Base-by-base conservation (phyloP, 2,329 filamentous ascomycete genomes). In the Epichloe typhina region DNA sequence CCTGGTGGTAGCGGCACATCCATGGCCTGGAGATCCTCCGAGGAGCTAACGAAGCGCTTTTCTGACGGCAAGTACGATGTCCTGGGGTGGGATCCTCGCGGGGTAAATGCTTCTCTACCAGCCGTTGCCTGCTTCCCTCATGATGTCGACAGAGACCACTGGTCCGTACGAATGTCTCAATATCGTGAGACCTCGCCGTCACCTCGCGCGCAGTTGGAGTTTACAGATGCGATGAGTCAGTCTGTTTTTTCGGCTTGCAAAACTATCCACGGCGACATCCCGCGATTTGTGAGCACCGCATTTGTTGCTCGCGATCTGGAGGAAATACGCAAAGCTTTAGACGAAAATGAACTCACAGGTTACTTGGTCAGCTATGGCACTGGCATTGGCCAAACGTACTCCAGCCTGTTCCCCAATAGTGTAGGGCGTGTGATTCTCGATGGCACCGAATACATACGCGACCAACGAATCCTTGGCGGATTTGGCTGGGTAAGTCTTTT, bases 41-140 rank as follows among this genome's bases (percentile, higher is more conserved):
- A 73, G 50, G 49, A 53, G 0, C 52, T 72, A 37, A 67, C 69
- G 3, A 57, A 66, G 50, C 67, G 70, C 3, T 58, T 76, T 12
- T 72, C 71, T 51, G 66, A 66, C 35, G 64, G 68, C 21, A 58
- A 62, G 21, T 72, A 68, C 21, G 73, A 76, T 52, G 69, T 76
- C 5, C 58, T 78, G 13, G 72, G 73, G n/a, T 77, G 72, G 69
- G 75, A 78, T 48, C 74, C 74, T n/a, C 69, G 75, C 3, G 74
- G 74, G 2, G 72, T 77, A 49, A 76, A 76, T 55, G 58, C 63
- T 1, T 71, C 73, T 1, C 66, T 66, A 6, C 75, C 75, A 0
- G 58, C 67, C 4, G 57, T 72, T 2, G 60, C 70, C 2, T 77
- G 74, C 60, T 76, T 69, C 47, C 69, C 72, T 4, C 62, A 68